Evolutionary conservation across 306 rosid species (phyloP).

Genomic region (Cucurbita moschata): DNA sequence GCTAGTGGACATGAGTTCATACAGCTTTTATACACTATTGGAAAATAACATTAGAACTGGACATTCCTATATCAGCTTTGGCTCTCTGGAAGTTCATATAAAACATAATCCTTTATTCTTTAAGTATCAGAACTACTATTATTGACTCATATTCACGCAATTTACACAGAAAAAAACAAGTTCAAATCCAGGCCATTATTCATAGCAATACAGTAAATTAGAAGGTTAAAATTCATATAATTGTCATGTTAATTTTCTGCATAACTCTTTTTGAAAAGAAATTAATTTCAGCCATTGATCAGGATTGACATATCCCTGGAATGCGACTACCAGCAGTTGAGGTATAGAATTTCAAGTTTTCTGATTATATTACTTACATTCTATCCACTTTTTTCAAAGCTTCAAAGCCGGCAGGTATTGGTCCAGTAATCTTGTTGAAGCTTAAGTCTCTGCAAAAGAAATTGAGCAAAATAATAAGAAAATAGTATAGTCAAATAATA

Average conservation of each 20-base stretch:
- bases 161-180: background rate
- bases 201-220: background rate
- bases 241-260: background rate
- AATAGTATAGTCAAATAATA: background rate
- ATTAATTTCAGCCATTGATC: background rate
- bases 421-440: constrained; percentile 50
- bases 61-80: background rate
- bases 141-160: background rate
- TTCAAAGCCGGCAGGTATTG: constrained; percentile 26
- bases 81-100: background rate
- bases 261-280: background rate
- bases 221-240: background rate
- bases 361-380: constrained; percentile 28
- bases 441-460: constrained; percentile 59
- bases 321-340: background rate
- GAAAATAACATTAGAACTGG: background rate
- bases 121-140: background rate
- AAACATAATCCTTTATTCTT: background rate
- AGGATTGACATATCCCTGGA: background rate
- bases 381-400: background rate
- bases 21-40: background rate
- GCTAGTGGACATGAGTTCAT: background rate
- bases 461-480: background rate
- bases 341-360: background rate
- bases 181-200: background rate